phyloP scores from a whole-genome alignment of 2,329 filamentous ascomycete genomes.

The Aschersonia sp. region DNA sequence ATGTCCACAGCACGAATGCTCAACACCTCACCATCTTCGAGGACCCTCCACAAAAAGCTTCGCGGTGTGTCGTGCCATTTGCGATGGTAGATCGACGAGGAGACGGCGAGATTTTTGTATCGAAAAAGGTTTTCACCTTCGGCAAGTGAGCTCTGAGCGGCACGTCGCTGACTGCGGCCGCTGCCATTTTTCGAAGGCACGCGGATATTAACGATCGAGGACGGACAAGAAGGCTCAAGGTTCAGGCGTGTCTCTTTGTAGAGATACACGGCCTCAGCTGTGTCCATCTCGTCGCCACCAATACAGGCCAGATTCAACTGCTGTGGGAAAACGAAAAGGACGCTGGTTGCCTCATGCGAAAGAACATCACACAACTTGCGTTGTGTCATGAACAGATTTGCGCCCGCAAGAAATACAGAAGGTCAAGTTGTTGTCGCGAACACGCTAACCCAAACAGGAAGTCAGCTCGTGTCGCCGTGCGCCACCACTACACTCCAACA shows the following conservation, averaged over 20 bases:
- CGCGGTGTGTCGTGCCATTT: constrained; percentile 61
- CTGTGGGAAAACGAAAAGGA: too few relatives aligned
- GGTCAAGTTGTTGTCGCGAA: constrained; percentile 9
- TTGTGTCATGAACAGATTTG: too few relatives aligned
- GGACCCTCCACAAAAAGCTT: constrained; percentile 80
- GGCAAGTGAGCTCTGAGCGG: constrained; percentile 16
- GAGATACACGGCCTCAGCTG: constrained; percentile 47
- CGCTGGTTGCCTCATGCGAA: too few relatives aligned
- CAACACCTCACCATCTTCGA: constrained; percentile 66
- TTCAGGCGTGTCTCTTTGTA: constrained; percentile 83
- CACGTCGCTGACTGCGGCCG: constrained; percentile 27
- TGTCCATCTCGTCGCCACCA: constrained; percentile 57
- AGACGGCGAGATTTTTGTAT: constrained; percentile 56
- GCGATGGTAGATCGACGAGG: constrained; percentile 77
- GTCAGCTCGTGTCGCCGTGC: constrained; percentile 12
- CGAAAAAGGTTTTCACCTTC: constrained; percentile 66
- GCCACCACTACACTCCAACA: too few relatives aligned
- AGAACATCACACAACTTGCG: too few relatives aligned
- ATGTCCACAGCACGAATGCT: constrained; percentile 77
- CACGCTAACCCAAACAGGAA: constrained; percentile 21
- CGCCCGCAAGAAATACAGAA: too few relatives aligned
- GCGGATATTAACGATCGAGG: constrained; percentile 56
- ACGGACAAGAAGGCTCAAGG: constrained; percentile 57
- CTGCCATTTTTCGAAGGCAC: constrained; percentile 41
- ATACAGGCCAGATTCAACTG: not conserved